phyloP scores from a whole-genome alignment of 148 eudicot species.

The Beta vulgaris region DNA sequence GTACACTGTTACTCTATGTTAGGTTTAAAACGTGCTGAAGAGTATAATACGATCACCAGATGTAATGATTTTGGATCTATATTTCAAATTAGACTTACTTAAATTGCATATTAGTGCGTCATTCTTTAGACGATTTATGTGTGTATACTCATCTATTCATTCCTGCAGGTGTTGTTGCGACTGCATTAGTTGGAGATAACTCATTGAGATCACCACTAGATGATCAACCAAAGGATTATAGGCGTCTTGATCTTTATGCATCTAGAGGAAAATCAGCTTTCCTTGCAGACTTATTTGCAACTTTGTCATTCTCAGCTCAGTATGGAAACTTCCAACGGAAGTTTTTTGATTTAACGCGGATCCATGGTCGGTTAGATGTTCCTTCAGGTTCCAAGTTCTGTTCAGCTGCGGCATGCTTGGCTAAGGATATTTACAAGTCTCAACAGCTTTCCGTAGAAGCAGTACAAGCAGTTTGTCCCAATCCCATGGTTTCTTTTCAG shows the following conservation, averaged over 20 bases:
- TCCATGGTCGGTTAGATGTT: slow-evolving; percentile 61
- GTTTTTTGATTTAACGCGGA: slow-evolving; percentile 65
- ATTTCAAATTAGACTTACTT: not conserved
- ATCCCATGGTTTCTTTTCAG: slow-evolving; percentile 65
- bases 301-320: slow-evolving; percentile 67
- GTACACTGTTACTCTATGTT: not conserved
- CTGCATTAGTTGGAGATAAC: slow-evolving; percentile 60
- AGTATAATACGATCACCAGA: not conserved
- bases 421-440: slow-evolving; percentile 54
- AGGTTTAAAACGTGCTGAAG: not conserved
- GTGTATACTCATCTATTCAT: not conserved
- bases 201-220: slow-evolving; percentile 35
- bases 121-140: not conserved
- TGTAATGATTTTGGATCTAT: not conserved
- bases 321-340: slow-evolving; percentile 78
- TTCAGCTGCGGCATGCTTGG: slow-evolving; percentile 55
- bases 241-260: slow-evolving; percentile 40
- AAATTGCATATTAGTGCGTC: slow-evolving; percentile 1
- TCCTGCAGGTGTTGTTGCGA: slow-evolving; percentile 60
- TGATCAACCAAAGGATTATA: slow-evolving; percentile 39
- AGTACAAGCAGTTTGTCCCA: slow-evolving; percentile 59
- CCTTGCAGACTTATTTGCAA: slow-evolving; percentile 61
- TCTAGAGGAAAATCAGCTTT: slow-evolving; percentile 47
- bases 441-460: slow-evolving; percentile 49
- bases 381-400: slow-evolving; percentile 77